phyloP scores from a whole-genome alignment of 345 rosid genomes.

The Angophora floribunda region DNA sequence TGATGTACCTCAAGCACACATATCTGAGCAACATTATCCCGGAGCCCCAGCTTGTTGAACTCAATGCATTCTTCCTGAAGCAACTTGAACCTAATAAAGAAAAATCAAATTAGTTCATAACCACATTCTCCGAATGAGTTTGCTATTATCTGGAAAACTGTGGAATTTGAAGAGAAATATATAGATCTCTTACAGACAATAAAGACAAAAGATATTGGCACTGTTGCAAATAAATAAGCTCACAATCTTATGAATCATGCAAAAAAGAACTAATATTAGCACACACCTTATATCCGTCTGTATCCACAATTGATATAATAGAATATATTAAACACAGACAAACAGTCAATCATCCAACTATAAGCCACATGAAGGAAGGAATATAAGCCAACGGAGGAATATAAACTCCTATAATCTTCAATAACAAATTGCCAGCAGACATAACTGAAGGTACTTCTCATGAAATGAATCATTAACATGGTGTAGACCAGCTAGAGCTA shows the following conservation, averaged over 20 bases:
- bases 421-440: background rate
- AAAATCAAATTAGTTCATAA: background rate
- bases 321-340: background rate
- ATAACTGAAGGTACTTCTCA: background rate
- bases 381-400: background rate
- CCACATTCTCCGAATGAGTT: background rate
- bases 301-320: background rate
- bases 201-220: background rate
- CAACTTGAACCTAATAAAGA: slow-evolving; percentile 69
- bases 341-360: background rate
- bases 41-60: slow-evolving; percentile 73
- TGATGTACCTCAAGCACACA: slow-evolving; percentile 77
- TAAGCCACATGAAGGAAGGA: background rate
- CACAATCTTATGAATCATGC: background rate
- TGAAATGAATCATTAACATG: background rate
- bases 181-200: background rate
- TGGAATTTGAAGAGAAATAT: background rate
- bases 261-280: background rate
- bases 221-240: background rate
- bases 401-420: background rate
- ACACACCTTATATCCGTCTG: background rate
- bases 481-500: background rate
- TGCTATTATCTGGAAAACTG: background rate
- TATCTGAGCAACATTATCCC: slow-evolving; percentile 98
- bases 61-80: slow-evolving; percentile 76